Evolutionary conservation across 345 rosid genomes (phyloP).

Genomic region (Combretum micranthum): DNA sequence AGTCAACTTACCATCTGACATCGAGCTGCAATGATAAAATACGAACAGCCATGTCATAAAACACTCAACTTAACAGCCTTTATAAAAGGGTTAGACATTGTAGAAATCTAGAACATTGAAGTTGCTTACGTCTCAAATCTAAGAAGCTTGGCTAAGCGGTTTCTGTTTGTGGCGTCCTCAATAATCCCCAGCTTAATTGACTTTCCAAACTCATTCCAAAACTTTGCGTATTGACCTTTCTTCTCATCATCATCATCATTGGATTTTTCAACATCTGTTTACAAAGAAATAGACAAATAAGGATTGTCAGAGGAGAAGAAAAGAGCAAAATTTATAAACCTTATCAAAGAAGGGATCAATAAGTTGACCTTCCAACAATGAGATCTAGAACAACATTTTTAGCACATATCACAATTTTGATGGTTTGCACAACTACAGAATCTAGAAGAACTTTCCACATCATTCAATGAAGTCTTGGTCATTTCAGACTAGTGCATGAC

Average conservation of each 20-base stretch:
- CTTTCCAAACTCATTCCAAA: slow-evolving; percentile 99
- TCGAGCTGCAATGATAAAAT: slow-evolving; percentile 49
- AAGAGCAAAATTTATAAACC: too few relatives aligned
- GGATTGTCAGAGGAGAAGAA: too few relatives aligned
- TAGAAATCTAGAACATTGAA: not conserved
- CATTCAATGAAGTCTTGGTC: too few relatives aligned
- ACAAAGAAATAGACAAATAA: not conserved
- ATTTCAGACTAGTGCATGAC: too few relatives aligned
- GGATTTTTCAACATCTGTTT: slow-evolving; percentile 60
- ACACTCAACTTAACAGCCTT: not conserved
- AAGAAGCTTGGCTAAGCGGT: slow-evolving; percentile 88
- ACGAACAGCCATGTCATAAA: slow-evolving; percentile 1
- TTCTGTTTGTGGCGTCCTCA: slow-evolving; percentile 94
- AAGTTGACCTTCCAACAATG: not conserved
- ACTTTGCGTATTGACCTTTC: slow-evolving; percentile 81
- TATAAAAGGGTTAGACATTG: not conserved
- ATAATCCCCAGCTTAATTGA: slow-evolving; percentile 92
- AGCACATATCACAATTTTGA: too few relatives aligned
- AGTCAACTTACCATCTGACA: slow-evolving; percentile 87
- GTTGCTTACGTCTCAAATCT: slow-evolving; percentile 69
- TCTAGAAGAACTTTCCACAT: too few relatives aligned
- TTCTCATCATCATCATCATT: slow-evolving; percentile 55
- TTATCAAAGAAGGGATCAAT: too few relatives aligned
- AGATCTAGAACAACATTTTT: too few relatives aligned
- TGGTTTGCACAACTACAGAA: too few relatives aligned